Evolutionary conservation across 2,329 filamentous ascomycete genomes (phyloP).

Genomic region (Trichoderma cornu-damae): DNA sequence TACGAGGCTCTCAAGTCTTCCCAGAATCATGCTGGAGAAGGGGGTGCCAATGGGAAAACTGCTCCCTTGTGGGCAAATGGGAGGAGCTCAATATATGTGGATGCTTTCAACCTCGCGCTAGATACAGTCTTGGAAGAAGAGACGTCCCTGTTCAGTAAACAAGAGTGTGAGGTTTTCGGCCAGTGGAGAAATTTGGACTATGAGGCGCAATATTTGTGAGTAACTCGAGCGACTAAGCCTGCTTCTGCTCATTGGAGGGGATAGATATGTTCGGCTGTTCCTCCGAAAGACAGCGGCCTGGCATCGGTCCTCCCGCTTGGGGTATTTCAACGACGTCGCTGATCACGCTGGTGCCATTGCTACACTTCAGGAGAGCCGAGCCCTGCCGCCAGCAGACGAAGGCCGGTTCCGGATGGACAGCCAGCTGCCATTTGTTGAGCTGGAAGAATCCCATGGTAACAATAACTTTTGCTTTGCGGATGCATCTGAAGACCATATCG

Average conservation of each 20-base stretch:
- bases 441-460: conserved; percentile 44
- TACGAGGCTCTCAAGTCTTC: conserved; percentile 68
- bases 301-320: conserved; percentile 74
- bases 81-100: conserved; percentile 88
- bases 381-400: conserved; percentile 45
- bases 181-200: conserved; percentile 71
- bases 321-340: conserved; percentile 77
- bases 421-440: conserved; percentile 30
- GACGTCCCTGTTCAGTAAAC: conserved; percentile 75
- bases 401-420: conserved; percentile 18
- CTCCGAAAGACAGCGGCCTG: conserved; percentile 85
- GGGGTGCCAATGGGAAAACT: conserved; percentile 40
- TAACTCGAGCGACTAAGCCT: conserved; percentile 5
- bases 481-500: conserved; percentile 66
- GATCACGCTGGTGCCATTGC: conserved; percentile 63
- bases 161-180: conserved; percentile 70
- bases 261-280: conserved; percentile 85
- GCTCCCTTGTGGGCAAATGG: conserved; percentile 60
- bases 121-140: conserved; percentile 88
- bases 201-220: conserved; percentile 85
- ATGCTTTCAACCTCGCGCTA: conserved; percentile 90
- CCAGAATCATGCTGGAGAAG: conserved; percentile 35
- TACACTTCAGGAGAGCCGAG: conserved; percentile 54
- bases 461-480: conserved; percentile 73
- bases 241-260: neutral